These are phyloP conservation scores for Jimgerdemannia lactiflua DNA, from an alignment of 192 early-diverging fungal genomes.

Conservation along the genomic window DNA sequence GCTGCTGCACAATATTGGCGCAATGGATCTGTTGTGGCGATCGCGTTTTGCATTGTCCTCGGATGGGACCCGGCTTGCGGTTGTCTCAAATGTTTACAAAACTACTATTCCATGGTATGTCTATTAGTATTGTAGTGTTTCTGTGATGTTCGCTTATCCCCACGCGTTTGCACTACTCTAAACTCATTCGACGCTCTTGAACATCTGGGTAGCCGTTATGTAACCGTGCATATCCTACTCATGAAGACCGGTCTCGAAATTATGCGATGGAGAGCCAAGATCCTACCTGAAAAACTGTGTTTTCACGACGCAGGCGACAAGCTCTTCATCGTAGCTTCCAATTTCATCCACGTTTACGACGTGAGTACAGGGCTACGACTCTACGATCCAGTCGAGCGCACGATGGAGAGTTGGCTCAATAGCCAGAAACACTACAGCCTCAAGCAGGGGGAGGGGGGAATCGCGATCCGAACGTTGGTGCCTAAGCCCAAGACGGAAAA, in stretches of 20 bases:
- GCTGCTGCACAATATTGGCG: neutral
- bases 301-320: neutral
- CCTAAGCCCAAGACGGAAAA: neutral
- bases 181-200: neutral
- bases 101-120: neutral
- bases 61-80: neutral
- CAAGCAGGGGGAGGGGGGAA: neutral
- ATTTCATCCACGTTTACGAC: neutral
- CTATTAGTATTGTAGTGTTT: neutral
- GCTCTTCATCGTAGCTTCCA: neutral
- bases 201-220: neutral
- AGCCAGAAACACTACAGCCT: neutral
- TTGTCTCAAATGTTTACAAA: neutral
- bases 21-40: neutral
- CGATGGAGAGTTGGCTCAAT: neutral
- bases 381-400: neutral
- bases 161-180: too few species aligned
- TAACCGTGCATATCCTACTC: neutral
- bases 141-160: too few species aligned
- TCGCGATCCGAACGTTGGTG: neutral
- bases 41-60: neutral
- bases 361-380: neutral
- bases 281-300: neutral
- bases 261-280: neutral
- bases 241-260: neutral